Evolutionary conservation across 2,329 filamentous ascomycete genomes (phyloP), one percentile per base, ranked within the genome.

Genomic region (Monilinia fructigena): DNA sequence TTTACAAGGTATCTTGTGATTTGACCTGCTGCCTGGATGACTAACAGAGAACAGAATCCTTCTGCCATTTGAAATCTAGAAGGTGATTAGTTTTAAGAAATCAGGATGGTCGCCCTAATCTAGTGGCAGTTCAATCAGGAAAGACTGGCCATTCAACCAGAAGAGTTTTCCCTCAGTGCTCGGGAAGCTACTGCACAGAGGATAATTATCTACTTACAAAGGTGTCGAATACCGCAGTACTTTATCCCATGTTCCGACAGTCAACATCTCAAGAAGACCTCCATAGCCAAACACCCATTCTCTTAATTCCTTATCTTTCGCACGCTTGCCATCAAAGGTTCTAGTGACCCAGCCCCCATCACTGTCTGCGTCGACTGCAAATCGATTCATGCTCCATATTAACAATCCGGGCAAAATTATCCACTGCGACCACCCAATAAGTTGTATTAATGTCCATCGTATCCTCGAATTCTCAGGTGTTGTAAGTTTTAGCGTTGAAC

Each of bases 1-100:
- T 98, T 98, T 65, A 98, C 94, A 40, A 98, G 85, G 89, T 93
- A 98, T 77, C 92, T 86, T 26, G 95, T 96, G 71, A 98, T 93
- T 77, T 97, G 94, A 0, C 95, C 95, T 18, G 91, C 89, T 23
- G 93, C 92, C 79, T 99, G 95, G 67, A 99, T 98, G 70, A 98
- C 93, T 66, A 98, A 81, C 73, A 99, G 81, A 75, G 92, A 98
- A 82, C 95, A 98, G 80, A 99, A 99, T 8, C 95, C 95, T 78
- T 99, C 95, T 63, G 91, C 86, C 11, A 99, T 82, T 80, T 99
- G 95, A 80, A 98, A 99, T 62, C 62, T 65, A 50, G 6, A 14
- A 31, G 4, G 58, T 26, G 23, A 4, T 65, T 65, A 65, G 62
- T 56, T 40, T 50, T 26, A 20, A n/a, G 11, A 60, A 60, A 18